Evolutionary conservation across 2,329 filamentous ascomycete genomes (phyloP), one percentile per base, ranked within the genome.

Genomic region (Decorospora gaudefroyi): DNA sequence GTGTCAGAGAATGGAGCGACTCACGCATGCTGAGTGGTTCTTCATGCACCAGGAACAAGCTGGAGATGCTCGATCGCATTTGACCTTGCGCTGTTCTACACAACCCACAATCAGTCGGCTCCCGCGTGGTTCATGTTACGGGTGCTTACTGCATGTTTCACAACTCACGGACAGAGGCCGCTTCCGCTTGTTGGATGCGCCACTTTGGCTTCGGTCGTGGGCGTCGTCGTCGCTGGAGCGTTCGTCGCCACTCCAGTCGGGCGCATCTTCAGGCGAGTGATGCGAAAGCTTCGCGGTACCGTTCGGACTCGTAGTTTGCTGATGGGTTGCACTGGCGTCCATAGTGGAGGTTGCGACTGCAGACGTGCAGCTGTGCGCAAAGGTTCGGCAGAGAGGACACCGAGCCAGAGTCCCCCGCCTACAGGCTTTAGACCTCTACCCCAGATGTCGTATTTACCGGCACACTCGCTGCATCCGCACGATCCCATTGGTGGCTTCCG

Each of bases 41-140:
- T 84, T 80, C 35, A 81, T 71, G 65, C 85, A 88, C 85, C 85
- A 88, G 15, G 84, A 84, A 29, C 85, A 88, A n/a, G 83, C 81
- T 1, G 87, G 87, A 59, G 89, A 85, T 4, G 83, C 84, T 23
- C 88, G 81, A 70, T 91, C 87, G 69, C 69, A 73, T 72, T 72
- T 72, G 38, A 89, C 87, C 77, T 91, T 92, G 74, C 88, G 77
- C 69, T 87, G 84, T 71, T 91, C 37, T 42, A 12, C 15, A 22
- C 0, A 27, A n/a, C 17, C 40, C 4, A 40, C 25, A n/a, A 32
- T 16, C 12, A 6, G 2, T 21, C 6, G 32, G 38, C 31, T 40
- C 31, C 4, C 22, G 13, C 23, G 21, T 13, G 23, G 11, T 11
- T 18, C 12, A 13, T 17, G 21, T 22, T 11, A 21, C 25, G 21